phyloP scores from a whole-genome alignment of 495 filamentous ascomycete species.

The Hamigera avellanea region DNA sequence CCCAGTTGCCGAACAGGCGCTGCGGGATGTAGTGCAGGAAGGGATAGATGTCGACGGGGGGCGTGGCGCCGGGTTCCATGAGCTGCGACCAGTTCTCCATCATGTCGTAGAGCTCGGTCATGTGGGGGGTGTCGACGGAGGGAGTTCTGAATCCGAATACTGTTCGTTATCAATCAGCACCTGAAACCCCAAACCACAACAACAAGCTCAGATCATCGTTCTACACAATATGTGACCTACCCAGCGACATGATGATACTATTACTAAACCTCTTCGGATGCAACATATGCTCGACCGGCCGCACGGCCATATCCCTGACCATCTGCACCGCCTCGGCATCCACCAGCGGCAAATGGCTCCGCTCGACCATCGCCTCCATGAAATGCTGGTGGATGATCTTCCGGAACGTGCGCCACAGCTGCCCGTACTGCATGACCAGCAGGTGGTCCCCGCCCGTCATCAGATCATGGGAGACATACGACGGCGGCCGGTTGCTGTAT shows the following conservation, averaged over 20 bases:
- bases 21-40: slow-evolving; percentile 31
- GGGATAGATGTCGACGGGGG: slow-evolving; percentile 38
- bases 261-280: slow-evolving; percentile 37
- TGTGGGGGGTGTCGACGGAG: slow-evolving; percentile 5
- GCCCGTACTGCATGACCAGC: slow-evolving; percentile 33
- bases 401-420: slow-evolving; percentile 26
- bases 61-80: slow-evolving; percentile 37
- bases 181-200: no score
- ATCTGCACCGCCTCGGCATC: slow-evolving; percentile 38
- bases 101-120: slow-evolving; percentile 30
- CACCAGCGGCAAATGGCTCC: slow-evolving; percentile 23
- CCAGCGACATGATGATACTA: slow-evolving; percentile 27
- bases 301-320: slow-evolving; percentile 25
- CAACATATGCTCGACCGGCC: slow-evolving; percentile 21
- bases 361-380: slow-evolving; percentile 26
- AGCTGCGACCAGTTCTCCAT: slow-evolving; percentile 38
- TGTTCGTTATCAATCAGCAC: slow-evolving; percentile 4
- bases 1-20: slow-evolving; percentile 28
- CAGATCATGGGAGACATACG: slow-evolving; percentile 30
- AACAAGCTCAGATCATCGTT: no score
- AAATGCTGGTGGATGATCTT: slow-evolving; percentile 31
- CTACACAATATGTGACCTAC: slow-evolving; percentile 15
- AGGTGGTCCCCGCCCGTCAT: slow-evolving; percentile 34
- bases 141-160: slow-evolving; percentile 34
- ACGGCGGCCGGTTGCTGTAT: slow-evolving; percentile 34